Conservation (phyloP, 345 rosid species). For the Ricinus communis region DNA sequence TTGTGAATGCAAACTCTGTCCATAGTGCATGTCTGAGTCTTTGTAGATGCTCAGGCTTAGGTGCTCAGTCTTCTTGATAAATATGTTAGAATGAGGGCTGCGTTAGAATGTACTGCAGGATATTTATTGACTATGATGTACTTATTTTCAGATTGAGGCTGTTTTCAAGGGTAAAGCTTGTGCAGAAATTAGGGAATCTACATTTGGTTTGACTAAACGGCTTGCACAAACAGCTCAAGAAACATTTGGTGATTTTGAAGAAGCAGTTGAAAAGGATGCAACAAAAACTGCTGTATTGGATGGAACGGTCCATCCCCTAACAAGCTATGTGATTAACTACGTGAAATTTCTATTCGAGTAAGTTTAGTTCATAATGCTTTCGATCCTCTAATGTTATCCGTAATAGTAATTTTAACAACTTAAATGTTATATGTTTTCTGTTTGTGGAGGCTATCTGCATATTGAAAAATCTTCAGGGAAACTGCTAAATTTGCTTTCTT, state of each 20-base stretch:
- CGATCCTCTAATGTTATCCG: background rate
- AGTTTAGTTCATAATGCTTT: slow-evolving; percentile 32
- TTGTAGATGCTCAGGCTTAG: background rate
- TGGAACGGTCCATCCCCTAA: slow-evolving; percentile 97
- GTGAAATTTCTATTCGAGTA: slow-evolving; percentile 98
- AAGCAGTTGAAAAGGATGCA: slow-evolving; percentile 97
- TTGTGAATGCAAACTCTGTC: slow-evolving; percentile 2
- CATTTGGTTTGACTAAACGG: slow-evolving; percentile 76
- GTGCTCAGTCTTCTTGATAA: slow-evolving; percentile 6
- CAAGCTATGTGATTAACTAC: slow-evolving; percentile 96
- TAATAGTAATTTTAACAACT: no score
- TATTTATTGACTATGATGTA: slow-evolving; percentile 2
- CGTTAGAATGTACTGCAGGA: background rate
- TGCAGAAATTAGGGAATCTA: slow-evolving; percentile 80
- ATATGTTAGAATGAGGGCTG: slow-evolving; percentile 2
- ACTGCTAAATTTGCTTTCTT: background rate
- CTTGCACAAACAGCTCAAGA: slow-evolving; percentile 94
- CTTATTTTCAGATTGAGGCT: slow-evolving; percentile 59
- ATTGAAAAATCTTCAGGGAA: background rate
- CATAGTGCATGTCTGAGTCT: slow-evolving; percentile 5
- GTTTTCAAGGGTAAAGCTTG: slow-evolving; percentile 89
- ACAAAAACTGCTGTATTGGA: slow-evolving; percentile 88
- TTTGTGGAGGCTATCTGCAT: background rate
- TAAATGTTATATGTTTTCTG: background rate
- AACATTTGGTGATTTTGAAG: slow-evolving; percentile 97